Evolutionary conservation across 345 rosid species (phyloP), one percentile per base, ranked within the genome.

Genomic region (Stellera chamaejasme): DNA sequence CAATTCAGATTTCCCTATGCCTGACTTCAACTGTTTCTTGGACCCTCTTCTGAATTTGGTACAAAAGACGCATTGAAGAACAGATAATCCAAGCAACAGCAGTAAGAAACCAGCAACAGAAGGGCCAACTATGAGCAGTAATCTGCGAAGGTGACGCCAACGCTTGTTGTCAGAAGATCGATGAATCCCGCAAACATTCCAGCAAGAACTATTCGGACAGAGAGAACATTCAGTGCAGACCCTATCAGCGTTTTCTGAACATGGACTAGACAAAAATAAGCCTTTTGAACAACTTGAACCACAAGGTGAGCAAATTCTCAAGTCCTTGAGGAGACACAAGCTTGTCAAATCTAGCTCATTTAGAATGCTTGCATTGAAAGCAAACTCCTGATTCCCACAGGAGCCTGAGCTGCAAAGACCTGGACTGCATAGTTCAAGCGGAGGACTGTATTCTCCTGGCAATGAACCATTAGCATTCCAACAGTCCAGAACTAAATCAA

Each of bases 161-260:
- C 66, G 80, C 75, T 64, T 82, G 51, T 69, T 77, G 0, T 50
- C 55, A n/a, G 66, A 70, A 62, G 78, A 68, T 19, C 42, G 68
- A 42, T 70, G 68, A 56, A 83, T 61, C 54, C 87, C 79, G 54
- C 97, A 88, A 19, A 77, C 68, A 36, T 66, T 77, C 59, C 82
- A 73, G 65, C 96, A 92, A 64, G 96, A 77, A 62, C 85, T 84
- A 74, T 82, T 92, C 75, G 88, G 99, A 79, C 99, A 92, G 52
- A 92, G 89, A 12, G 97, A 92, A 58, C 99, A 92, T 49, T 80
- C 53, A 3, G 91, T 82, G 71, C 97, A 92, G 36, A 84, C 67
- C 60, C 97, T 76, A 56, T 86, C 96, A 0, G 85, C 68, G 68
- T 75, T 84, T 43, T 55, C 61, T 1, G 85, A 79, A 48, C 98